phyloP scores from a whole-genome alignment of 2,329 filamentous ascomycete species.

The Botrytis medusae region DNA sequence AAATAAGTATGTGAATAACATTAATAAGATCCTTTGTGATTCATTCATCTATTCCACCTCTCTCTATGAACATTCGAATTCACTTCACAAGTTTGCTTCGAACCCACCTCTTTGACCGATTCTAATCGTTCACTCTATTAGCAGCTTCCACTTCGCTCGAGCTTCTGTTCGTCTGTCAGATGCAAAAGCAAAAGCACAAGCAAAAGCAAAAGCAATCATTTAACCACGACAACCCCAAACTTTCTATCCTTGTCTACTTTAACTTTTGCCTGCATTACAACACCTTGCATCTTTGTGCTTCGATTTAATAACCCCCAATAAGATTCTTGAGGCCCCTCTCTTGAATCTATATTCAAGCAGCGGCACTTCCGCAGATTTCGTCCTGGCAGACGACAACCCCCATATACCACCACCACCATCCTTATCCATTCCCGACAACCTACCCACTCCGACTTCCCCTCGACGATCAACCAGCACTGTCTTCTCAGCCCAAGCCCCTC shows the following conservation, averaged over 20 bases:
- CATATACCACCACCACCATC: constrained; percentile 49
- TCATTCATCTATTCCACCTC: neutral
- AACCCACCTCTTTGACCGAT: neutral
- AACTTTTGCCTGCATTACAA: constrained; percentile 9
- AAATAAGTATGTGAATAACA: neutral
- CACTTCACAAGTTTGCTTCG: neutral
- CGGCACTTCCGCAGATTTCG: constrained; percentile 57
- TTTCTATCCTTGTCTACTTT: neutral
- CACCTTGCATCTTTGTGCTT: neutral
- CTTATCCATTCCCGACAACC: constrained; percentile 67
- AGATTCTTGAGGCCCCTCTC: constrained; percentile 21
- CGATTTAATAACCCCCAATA: neutral
- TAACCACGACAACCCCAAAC: neutral
- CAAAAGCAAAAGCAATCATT: neutral
- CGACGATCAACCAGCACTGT: constrained; percentile 50
- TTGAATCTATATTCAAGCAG: constrained; percentile 30
- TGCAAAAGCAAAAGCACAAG: neutral
- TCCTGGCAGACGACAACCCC: constrained; percentile 71
- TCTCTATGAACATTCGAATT: neutral
- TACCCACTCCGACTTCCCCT: constrained; percentile 56
- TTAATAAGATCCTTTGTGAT: neutral
- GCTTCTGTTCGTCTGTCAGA: neutral
- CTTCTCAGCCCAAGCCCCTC: constrained; percentile 44
- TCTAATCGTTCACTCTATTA: constrained; percentile 1
- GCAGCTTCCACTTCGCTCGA: neutral